Percentiles rank a stretch among this genome's conserved stretches.
phyloP scores from a whole-genome alignment of 805 yeast genomes.

The Cyberlindnera xylosilytica region DNA sequence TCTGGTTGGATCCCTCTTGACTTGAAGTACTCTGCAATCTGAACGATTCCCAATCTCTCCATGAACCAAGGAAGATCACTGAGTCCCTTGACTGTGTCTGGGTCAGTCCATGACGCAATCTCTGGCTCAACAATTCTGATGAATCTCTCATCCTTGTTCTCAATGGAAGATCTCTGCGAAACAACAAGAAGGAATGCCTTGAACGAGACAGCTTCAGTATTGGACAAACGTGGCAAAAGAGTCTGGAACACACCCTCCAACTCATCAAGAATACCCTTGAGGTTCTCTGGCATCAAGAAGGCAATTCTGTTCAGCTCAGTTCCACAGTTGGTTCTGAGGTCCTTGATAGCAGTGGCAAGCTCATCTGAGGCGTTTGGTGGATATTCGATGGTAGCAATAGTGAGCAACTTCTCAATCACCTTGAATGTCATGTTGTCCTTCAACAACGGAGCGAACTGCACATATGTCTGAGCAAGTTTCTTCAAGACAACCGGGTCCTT shows the following conservation, averaged over 20 bases:
- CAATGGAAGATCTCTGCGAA: constrained; percentile 78
- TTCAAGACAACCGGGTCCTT: constrained; percentile 79
- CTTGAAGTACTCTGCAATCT: constrained; percentile 87
- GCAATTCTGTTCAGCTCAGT: constrained; percentile 93
- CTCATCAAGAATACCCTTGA: constrained; percentile 76
- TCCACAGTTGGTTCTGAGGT: constrained; percentile 87
- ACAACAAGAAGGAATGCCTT: constrained; percentile 89
- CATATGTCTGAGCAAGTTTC: constrained; percentile 86
- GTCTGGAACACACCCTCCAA: constrained; percentile 76
- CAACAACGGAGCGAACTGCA: constrained; percentile 87
- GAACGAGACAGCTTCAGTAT: constrained; percentile 91
- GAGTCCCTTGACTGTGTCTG: constrained; percentile 84
- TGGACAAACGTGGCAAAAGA: constrained; percentile 71
- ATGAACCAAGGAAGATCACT: constrained; percentile 94
- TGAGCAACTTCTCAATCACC: constrained; percentile 78
- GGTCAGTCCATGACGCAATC: constrained; percentile 87
- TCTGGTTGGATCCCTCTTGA: constrained; percentile 74
- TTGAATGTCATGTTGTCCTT: constrained; percentile 81
- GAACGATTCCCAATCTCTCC: constrained; percentile 94
- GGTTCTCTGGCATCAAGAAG: constrained; percentile 87
- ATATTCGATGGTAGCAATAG: constrained; percentile 79
- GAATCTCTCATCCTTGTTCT: constrained; percentile 73
- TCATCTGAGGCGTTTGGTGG: constrained; percentile 69
- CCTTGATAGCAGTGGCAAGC: constrained; percentile 75
- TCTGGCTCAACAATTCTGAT: constrained; percentile 91